These are phyloP conservation scores for Haplographium delicatum DNA, from an alignment of 495 filamentous ascomycete species.

Conservation along the genomic window DNA sequence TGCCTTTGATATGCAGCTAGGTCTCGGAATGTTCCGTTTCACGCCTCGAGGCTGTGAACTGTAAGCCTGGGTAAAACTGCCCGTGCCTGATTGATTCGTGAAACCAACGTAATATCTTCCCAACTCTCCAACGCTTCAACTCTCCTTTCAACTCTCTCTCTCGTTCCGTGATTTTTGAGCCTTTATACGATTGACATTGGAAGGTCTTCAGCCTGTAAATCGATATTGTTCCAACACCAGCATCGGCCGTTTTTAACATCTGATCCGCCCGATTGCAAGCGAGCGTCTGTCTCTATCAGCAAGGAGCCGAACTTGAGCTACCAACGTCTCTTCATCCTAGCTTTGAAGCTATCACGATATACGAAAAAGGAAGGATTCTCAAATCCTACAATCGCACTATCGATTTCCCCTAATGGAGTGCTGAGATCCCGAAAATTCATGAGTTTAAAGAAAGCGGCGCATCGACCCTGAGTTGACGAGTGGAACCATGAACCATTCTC, in stretches of 20 bases:
- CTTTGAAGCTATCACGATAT: too few relatives aligned
- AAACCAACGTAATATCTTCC: not conserved
- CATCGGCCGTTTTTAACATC: constrained; percentile 4
- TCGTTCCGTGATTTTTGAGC: too few relatives aligned
- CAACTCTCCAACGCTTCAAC: too few relatives aligned
- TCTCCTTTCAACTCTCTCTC: too few relatives aligned
- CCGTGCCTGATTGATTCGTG: constrained; percentile 1
- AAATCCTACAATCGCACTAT: too few relatives aligned
- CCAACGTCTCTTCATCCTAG: not conserved
- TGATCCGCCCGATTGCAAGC: constrained; percentile 19
- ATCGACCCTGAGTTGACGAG: constrained; percentile 11
- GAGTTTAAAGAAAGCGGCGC: constrained; percentile 17
- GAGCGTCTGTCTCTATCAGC: constrained; percentile 11
- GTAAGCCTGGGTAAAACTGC: too few relatives aligned
- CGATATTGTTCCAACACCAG: too few relatives aligned
- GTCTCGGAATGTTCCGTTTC: constrained; percentile 5
- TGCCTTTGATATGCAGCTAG: not conserved
- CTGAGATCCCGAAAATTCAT: constrained; percentile 5
- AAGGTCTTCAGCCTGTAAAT: too few relatives aligned
- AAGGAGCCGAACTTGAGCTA: not conserved
- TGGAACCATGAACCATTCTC: constrained; percentile 26
- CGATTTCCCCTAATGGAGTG: constrained; percentile 7
- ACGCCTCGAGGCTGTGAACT: not conserved
- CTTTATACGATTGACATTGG: too few relatives aligned
- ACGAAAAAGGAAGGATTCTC: too few relatives aligned